These are phyloP conservation scores for Starmera pachycereana DNA, from an alignment of 805 yeast species.

Conservation along the genomic window DNA sequence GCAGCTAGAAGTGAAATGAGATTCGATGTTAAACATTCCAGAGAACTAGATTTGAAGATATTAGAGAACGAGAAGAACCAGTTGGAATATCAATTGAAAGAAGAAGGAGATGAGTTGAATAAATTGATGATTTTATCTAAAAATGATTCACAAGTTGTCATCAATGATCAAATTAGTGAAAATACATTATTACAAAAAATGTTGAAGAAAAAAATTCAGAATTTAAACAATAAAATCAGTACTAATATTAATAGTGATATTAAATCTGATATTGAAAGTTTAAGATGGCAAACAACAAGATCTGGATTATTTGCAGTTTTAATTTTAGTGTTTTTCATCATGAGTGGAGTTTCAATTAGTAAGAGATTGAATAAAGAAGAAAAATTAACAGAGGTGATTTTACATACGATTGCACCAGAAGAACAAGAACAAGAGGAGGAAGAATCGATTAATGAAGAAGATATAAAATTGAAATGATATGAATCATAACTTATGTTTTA, in stretches of 20 bases:
- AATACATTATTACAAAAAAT: constrained; percentile 66
- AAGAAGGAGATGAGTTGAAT: constrained; percentile 67
- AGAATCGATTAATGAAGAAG: constrained; percentile 21
- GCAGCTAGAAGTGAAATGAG: constrained; percentile 85
- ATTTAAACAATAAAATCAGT: constrained; percentile 72
- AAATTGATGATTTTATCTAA: constrained; percentile 47
- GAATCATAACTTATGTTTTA: constrained; percentile 49
- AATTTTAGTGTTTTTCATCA: constrained; percentile 48
- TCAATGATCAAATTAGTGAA: constrained; percentile 79
- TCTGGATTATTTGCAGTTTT: constrained; percentile 75
- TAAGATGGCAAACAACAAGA: constrained; percentile 90
- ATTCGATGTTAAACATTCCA: constrained; percentile 62
- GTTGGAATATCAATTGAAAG: constrained; percentile 61
- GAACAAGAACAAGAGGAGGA: constrained; percentile 2
- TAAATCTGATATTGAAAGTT: constrained; percentile 76
- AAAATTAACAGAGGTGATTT: constrained; percentile 24
- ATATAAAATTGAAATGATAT: constrained; percentile 1
- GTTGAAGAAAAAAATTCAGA: constrained; percentile 64
- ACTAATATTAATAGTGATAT: constrained; percentile 74
- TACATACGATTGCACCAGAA: constrained; percentile 22
- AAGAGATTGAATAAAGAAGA: constrained; percentile 24
- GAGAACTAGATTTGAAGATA: constrained; percentile 62
- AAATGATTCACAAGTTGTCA: constrained; percentile 73
- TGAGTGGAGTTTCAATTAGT: constrained; percentile 38
- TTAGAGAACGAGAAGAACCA: constrained; percentile 56